Evolutionary conservation across 2,329 filamentous ascomycete genomes (phyloP), one percentile per base, ranked within the genome.

Genomic region (Aspergillus tubingensis): DNA sequence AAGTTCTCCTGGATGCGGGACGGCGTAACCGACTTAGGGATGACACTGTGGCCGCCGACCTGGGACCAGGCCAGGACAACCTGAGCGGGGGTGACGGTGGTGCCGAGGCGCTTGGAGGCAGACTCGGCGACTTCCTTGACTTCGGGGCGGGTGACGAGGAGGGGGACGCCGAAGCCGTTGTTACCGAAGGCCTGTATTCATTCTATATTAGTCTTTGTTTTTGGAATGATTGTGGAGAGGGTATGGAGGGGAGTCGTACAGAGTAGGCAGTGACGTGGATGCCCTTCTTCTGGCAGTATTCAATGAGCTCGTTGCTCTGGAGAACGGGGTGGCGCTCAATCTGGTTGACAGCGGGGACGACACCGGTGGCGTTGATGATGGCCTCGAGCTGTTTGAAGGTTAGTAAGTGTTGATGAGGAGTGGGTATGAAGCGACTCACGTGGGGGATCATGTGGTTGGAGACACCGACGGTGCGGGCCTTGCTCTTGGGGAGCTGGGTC

Each of bases 241-340:
- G 5, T 43, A 3, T 3, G 2, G 8, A 30, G 8, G 17, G 43
- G 15, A 8, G 15, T 55, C 72, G 50, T 69, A 76, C 87, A 43
- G 85, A 88, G 75, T 89, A 89, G 4, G 86, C 86, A 67, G 85
- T 83, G 50, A 89, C 73, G 61, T 85, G 78, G 63, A 90, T 88
- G 62, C 79, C 79, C 72, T 88, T 83, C 64, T 80, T 72, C 56
- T 82, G 75, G 76, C 83, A 86, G 74, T 83, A 86, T 13, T 82
- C 77, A 7, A 88, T 73, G 27, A 91, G 76, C 17, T 83, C 79
- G 2, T 77, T 76, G 70, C 86, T 88, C 71, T 89, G 88, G 10
- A 90, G 80, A 68, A 88, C 88, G 2, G 88, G 86, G 72, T 90
- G 87, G 54, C 86, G 86, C 72, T 90, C 88, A 64, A 90, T 86